These are phyloP conservation scores for Linum tenue DNA, from an alignment of 345 rosid genomes.

Conservation along the genomic window DNA sequence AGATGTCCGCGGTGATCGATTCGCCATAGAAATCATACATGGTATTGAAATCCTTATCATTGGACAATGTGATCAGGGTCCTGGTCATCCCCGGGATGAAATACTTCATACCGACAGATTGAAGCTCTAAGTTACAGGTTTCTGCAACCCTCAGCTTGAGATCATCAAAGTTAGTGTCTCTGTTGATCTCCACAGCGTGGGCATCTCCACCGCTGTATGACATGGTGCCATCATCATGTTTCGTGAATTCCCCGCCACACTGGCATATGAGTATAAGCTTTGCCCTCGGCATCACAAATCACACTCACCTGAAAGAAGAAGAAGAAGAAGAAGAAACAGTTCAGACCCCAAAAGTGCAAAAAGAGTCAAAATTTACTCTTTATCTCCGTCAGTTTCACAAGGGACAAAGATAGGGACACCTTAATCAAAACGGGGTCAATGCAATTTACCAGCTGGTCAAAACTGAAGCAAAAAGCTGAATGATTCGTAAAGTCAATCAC, in stretches of 20 bases:
- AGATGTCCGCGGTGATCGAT: slow-evolving; percentile 68
- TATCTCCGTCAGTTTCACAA: no score
- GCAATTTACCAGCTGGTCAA: no score
- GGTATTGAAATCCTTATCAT: slow-evolving; percentile 67
- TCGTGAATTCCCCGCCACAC: slow-evolving; percentile 62
- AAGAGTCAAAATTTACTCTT: no score
- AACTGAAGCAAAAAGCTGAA: no score
- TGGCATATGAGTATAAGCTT: slow-evolving; percentile 89
- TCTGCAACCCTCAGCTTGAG: slow-evolving; percentile 70
- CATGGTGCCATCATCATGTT: slow-evolving; percentile 55
- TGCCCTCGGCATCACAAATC: slow-evolving; percentile 51
- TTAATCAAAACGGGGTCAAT: no score
- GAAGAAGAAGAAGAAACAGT: no score
- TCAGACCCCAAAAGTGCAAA: no score
- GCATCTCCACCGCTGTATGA: slow-evolving; percentile 85
- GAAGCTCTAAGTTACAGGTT: slow-evolving; percentile 50
- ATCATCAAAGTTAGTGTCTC: slow-evolving; percentile 54
- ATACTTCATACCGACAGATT: slow-evolving; percentile 67
- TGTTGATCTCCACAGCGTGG: slow-evolving; percentile 59
- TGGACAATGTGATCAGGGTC: slow-evolving; percentile 59
- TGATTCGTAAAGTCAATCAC: no score
- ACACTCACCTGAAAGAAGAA: background rate
- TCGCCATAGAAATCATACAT: slow-evolving; percentile 64
- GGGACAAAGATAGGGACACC: no score
- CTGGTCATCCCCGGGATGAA: slow-evolving; percentile 73